A percentile compares a stretch with the other conserved stretches of the same genome.
These are phyloP conservation scores for Gleditsia sinensis DNA, from an alignment of 306 rosid species.

Conservation along the genomic window DNA sequence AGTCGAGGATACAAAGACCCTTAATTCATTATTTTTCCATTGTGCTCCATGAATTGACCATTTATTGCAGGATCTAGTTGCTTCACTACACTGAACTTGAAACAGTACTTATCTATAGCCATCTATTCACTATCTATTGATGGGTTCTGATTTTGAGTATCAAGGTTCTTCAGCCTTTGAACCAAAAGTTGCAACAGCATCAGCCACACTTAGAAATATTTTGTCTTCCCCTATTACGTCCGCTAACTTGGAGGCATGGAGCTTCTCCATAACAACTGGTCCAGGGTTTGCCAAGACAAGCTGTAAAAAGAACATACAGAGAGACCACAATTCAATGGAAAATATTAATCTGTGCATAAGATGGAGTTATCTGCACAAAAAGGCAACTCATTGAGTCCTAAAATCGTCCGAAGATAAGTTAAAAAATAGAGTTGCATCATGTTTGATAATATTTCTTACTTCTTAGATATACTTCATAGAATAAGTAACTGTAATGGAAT, in stretches of 20 bases:
- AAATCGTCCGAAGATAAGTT: too few species aligned
- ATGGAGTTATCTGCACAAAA: too few species aligned
- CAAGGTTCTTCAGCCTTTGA: constrained; percentile 31
- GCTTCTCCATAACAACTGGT: constrained; percentile 70
- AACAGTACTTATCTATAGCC: constrained; percentile 4
- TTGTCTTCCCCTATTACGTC: constrained; percentile 58
- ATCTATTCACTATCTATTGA: background rate
- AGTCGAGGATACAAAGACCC: background rate
- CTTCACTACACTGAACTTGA: background rate
- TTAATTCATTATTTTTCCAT: background rate
- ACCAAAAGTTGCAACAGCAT: constrained; percentile 59
- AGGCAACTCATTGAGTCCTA: too few species aligned
- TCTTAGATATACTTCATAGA: too few species aligned
- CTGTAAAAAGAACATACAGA: constrained; percentile 26
- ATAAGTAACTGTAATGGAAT: background rate
- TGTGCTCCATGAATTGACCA: constrained; percentile 3
- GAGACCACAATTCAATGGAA: background rate
- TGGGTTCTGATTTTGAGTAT: background rate
- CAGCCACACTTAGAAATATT: constrained; percentile 69
- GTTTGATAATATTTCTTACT: too few species aligned
- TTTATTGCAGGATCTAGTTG: background rate
- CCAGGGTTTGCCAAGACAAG: constrained; percentile 83
- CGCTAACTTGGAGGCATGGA: constrained; percentile 54
- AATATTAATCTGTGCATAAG: too few species aligned
- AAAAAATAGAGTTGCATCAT: too few species aligned